phyloP scores from a whole-genome alignment of 2,329 filamentous ascomycete genomes.

The Penicillium sp. region DNA sequence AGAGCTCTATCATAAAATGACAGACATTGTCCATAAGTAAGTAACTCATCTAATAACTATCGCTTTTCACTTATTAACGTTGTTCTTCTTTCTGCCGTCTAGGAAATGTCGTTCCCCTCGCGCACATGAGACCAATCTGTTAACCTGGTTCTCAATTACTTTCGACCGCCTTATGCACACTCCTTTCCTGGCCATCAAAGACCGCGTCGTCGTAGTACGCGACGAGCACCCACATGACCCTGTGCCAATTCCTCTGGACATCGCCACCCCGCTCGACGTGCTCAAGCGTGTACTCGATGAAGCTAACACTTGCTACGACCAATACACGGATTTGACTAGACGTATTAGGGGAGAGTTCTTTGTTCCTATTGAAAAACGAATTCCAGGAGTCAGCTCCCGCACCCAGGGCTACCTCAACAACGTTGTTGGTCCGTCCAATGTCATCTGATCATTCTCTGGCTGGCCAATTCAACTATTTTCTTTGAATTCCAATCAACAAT shows the following conservation, averaged over 20 bases:
- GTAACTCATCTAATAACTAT: background rate
- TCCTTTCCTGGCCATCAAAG: conserved; percentile 1
- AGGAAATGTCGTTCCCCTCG: conserved; percentile 1
- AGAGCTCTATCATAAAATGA: conserved; percentile 8
- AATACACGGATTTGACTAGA: background rate
- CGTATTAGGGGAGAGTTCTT: conserved; percentile 8
- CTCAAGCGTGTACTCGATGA: conserved; percentile 9
- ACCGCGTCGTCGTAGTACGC: background rate
- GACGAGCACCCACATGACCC: background rate
- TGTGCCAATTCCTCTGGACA: background rate
- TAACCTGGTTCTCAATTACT: background rate
- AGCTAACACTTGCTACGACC: background rate
- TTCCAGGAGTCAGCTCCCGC: conserved; percentile 5
- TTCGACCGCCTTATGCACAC: conserved; percentile 1
- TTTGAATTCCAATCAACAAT: background rate
- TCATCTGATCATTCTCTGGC: background rate
- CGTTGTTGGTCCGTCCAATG: conserved; percentile 5
- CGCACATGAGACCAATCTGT: background rate
- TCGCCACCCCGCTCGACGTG: conserved; percentile 1
- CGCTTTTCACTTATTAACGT: background rate
- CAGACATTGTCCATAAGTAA: conserved; percentile 2
- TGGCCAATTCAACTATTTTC: background rate
- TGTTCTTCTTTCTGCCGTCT: background rate
- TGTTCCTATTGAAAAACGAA: conserved; percentile 6
- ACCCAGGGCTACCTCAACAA: conserved; percentile 7